Evolutionary conservation across 148 eudicot genomes (phyloP).

Genomic region (Pouteria glomerata): DNA sequence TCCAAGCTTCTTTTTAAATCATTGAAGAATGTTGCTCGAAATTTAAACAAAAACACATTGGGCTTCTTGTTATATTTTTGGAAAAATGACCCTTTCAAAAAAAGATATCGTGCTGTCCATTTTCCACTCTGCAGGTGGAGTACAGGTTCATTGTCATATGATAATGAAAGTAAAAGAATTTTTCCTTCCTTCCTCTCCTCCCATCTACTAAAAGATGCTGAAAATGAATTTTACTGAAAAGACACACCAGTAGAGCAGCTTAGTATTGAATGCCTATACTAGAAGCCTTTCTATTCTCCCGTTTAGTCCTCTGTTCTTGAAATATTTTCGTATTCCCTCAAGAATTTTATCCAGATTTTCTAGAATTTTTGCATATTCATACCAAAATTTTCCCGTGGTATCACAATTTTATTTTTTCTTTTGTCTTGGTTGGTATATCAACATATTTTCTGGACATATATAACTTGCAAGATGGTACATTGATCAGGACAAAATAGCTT

Average conservation of each 20-base stretch:
- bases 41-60: not conserved
- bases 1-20: constrained; percentile 2
- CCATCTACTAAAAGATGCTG: constrained; percentile 19
- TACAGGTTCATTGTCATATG: constrained; percentile 69
- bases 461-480: no score
- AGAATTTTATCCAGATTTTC: no score
- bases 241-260: constrained; percentile 4
- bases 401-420: no score
- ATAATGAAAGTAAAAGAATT: constrained; percentile 39
- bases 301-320: no score
- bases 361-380: no score
- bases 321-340: no score
- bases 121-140: constrained; percentile 99
- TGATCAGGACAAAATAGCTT: no score
- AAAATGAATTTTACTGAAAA: constrained; percentile 9
- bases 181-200: constrained; percentile 14
- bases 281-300: not conserved
- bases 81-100: constrained; percentile 13
- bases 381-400: no score
- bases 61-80: constrained; percentile 9
- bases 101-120: constrained; percentile 56
- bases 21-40: not conserved
- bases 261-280: constrained; percentile 7
- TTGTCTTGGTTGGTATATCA: no score
- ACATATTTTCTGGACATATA: no score